Evolutionary conservation across 2,329 filamentous ascomycete species (phyloP).

Genomic region (Fusarium protoensiforme): DNA sequence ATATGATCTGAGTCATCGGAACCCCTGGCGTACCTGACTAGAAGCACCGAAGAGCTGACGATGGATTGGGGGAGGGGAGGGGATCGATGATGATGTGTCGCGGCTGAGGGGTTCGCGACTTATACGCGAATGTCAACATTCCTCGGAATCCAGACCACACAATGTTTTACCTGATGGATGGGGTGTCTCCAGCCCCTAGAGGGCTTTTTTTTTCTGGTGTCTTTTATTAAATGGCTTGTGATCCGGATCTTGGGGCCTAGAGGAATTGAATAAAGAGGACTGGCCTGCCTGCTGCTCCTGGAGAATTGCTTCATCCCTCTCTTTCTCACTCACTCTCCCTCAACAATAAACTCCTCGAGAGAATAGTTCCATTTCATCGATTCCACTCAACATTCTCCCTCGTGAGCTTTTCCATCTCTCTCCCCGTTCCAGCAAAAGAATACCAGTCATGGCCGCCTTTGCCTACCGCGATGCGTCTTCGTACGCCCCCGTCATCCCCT

Average conservation of each 20-base stretch:
- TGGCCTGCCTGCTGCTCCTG: slow-evolving; percentile 21
- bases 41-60: neutral
- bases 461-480: slow-evolving; percentile 28
- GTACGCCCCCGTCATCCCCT: slow-evolving; percentile 41
- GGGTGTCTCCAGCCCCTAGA: slow-evolving; percentile 30
- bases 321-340: slow-evolving; percentile 18
- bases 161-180: slow-evolving; percentile 30
- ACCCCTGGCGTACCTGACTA: slow-evolving; percentile 25
- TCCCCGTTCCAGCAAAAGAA: neutral
- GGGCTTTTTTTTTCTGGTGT: neutral
- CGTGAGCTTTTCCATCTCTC: neutral
- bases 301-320: slow-evolving; percentile 24
- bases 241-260: neutral
- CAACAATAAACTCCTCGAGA: slow-evolving; percentile 4
- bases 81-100: neutral
- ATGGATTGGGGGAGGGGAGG: neutral
- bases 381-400: neutral
- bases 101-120: slow-evolving; percentile 31
- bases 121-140: slow-evolving; percentile 33
- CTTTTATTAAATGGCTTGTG: slow-evolving; percentile 31
- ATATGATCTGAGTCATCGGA: slow-evolving; percentile 29
- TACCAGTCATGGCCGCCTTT: slow-evolving; percentile 28
- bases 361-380: slow-evolving; percentile 1
- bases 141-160: slow-evolving; percentile 26
- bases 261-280: slow-evolving; percentile 41